Base-by-base conservation (phyloP, 352 stramenopile species). In the Elongisporangium anandrum region DNA sequence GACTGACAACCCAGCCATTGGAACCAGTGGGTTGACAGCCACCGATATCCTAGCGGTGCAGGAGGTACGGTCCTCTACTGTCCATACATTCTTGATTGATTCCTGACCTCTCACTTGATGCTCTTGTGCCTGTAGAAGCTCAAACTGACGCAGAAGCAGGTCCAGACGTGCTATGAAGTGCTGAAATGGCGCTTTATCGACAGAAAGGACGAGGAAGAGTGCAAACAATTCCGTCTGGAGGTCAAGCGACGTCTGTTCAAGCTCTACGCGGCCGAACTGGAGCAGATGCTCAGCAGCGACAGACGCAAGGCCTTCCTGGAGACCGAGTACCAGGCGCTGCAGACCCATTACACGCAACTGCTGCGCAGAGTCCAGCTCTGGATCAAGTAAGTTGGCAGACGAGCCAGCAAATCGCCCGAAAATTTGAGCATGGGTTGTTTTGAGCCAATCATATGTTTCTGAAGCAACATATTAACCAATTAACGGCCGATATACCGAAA, bases 171-270 rank as follows among this genome's bases (percentile, higher is more conserved):
- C 66, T 95, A 92, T 67, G 86, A 94, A 60, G 57, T 81, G 20
- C 65, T 88, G 13, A 92, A 94, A 58, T 59, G 90, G 54, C 53
- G 69, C 8, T 81, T 85, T 26, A 57, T 94, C 15, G 65, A 87
- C 60, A 57, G 61, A 7, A 62, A 21, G 17, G 72, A 95, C 66
- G 76, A 85, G 10, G 62, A 63, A 20, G 65, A 77, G 56, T 68
- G 59, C 68, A 93, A 87, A 57, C 79, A 77, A 39, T 95, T 75
- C 65, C 80, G 84, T 0, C 63, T 94, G 4, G 82, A 95, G 65
- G 77, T 95, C 48, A 95, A 95, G 66, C 87, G 86, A 64, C 84
- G 86, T 23, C 77, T 95, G 48, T 84, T 86, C 57, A 81, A 72
- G 54, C 59, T 79, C 29, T 75, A 92, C 52, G 67, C 61, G 13